Percentiles rank a stretch among this genome's conserved stretches.
Evolutionary conservation across 108 stramenopile genomes (phyloP).

Genomic region (Nitzschia putrida): DNA sequence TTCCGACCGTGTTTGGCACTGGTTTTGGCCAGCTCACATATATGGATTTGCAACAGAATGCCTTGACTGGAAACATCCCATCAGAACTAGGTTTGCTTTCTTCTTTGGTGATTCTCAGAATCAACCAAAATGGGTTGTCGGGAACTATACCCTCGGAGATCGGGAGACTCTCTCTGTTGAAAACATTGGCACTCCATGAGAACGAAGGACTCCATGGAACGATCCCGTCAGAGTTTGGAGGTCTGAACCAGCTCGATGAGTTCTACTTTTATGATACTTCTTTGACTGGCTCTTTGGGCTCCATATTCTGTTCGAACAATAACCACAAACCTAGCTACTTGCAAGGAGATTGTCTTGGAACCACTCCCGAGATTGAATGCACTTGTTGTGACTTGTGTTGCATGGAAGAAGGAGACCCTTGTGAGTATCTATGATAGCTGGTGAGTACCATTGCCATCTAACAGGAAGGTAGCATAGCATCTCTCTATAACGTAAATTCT

Average conservation of each 20-base stretch:
- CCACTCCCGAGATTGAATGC: too few species aligned
- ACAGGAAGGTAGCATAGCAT: too few species aligned
- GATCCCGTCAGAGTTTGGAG: slow-evolving; percentile 56
- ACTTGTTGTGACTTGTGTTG: too few species aligned
- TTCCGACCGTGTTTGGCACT: slow-evolving; percentile 48
- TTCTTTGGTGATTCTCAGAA: background rate
- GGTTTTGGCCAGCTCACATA: background rate
- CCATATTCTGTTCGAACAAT: too few species aligned
- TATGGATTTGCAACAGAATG: background rate
- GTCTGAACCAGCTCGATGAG: slow-evolving; percentile 45
- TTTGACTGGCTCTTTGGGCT: background rate
- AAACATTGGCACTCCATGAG: slow-evolving; percentile 3
- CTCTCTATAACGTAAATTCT: too few species aligned
- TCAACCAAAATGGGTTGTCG: slow-evolving; percentile 6
- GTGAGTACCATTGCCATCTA: too few species aligned
- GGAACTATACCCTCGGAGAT: slow-evolving; percentile 47
- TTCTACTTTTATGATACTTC: slow-evolving; percentile 31
- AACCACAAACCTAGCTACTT: too few species aligned
- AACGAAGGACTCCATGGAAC: slow-evolving; percentile 40
- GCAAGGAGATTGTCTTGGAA: too few species aligned
- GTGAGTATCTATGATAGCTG: too few species aligned
- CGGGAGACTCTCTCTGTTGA: slow-evolving; percentile 33
- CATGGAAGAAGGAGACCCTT: too few species aligned
- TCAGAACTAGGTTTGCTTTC: slow-evolving; percentile 37
- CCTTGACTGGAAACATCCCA: slow-evolving; percentile 48